Conservation (phyloP, 495 filamentous ascomycete species). For the Penicillium ochrochloron region DNA sequence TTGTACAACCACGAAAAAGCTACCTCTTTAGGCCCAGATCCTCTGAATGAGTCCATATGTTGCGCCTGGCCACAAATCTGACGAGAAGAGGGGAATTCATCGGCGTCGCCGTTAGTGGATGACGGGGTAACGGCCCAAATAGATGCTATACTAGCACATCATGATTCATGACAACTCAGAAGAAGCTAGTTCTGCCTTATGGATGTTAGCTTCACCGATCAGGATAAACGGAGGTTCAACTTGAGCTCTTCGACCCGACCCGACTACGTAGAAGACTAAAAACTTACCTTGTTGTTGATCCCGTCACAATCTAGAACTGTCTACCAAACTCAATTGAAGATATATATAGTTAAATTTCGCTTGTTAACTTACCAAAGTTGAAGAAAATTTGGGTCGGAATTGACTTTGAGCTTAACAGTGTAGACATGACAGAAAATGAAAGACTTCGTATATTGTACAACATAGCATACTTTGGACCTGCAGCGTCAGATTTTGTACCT, state of each 20-base stretch:
- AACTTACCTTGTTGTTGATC: background rate
- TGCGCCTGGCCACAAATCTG: background rate
- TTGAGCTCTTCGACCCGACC: background rate
- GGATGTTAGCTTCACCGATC: background rate
- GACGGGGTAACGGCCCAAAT: background rate
- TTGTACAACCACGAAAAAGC: background rate
- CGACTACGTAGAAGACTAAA: background rate
- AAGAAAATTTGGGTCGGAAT: background rate
- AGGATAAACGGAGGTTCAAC: background rate
- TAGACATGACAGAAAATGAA: background rate
- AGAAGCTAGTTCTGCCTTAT: background rate
- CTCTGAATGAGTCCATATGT: background rate
- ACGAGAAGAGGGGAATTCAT: background rate
- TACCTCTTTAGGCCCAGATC: background rate
- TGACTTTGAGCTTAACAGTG: background rate
- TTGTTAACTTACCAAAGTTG: background rate
- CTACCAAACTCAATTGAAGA: background rate
- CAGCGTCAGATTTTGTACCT: background rate
- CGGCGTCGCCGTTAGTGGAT: background rate
- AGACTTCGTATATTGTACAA: background rate
- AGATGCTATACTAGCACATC: background rate
- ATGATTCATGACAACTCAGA: background rate
- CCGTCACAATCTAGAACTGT: background rate
- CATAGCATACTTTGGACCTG: conserved; percentile 4
- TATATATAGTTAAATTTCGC: background rate